Base-by-base conservation (phyloP, 495 filamentous ascomycete species). In the Aspergillus conjunctus region DNA sequence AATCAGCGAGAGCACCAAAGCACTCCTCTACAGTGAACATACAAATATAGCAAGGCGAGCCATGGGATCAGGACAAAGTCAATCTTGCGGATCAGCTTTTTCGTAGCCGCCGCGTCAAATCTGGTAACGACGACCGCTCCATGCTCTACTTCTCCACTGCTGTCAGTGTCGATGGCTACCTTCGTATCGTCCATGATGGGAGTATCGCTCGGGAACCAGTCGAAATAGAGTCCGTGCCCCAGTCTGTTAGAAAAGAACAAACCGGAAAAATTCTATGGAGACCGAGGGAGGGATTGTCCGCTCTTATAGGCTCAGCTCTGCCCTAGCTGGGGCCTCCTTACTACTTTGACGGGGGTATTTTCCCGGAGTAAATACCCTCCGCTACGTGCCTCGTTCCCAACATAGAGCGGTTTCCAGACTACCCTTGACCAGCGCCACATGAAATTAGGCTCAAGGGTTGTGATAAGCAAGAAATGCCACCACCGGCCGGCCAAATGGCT, bases 371-470 rank as follows among this genome's bases (percentile, higher is more conserved):
- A 26, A 26, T 26, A 2, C 2, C 26, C 26, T 26, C 26, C 26
- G 5, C 5, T 26, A 26, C 2, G 26, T 5, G 2, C 2, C 51
- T 41, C 37, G 11, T 9, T 41, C 37, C 15, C 9, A 41, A 41
- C 37, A 41, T 4, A 11, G 7, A n/a, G 11, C 37, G 6, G 3
- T 41, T 41, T n/a, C 6, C 3, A 41, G 14, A 41, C 37, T 14
- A 9, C 37, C 37, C 15, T 8, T 41, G 9, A 11, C 37, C 37
- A 41, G 8, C 37, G n/a, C 50, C 22, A 48, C 30, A 43, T 17
- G 4, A 33, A 44, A 34, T 53, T 62, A 62, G 60, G 60, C 60
- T 62, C 60, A 62, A 62, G 48, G 60, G 60, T 58, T 58, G 30
- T 45, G 32, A 62, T 51, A 50, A 56, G 54, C 54, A n/a, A 37